phyloP scores from a whole-genome alignment of 2,329 filamentous ascomycete genomes.

The Calonectria pseudoreteaudii region DNA sequence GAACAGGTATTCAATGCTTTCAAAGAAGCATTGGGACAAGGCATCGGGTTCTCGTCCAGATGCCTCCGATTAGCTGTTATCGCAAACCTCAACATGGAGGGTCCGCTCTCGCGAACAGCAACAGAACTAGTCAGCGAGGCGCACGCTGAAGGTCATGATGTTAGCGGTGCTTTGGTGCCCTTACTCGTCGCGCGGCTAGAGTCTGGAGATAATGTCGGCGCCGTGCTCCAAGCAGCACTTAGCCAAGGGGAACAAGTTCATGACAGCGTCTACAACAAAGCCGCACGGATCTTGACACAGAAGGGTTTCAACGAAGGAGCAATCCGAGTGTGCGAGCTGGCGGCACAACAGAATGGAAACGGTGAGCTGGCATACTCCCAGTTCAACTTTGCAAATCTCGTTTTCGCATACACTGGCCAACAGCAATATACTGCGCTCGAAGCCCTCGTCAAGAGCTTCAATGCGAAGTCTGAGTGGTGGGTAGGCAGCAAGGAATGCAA shows the following conservation, averaged over 20 bases:
- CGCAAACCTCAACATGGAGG: conserved; percentile 52
- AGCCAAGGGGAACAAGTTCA: conserved; percentile 46
- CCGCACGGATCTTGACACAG: conserved; percentile 45
- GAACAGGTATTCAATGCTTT: conserved; percentile 53
- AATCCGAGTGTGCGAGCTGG: conserved; percentile 49
- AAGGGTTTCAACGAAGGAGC: conserved; percentile 46
- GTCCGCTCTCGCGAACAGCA: conserved; percentile 46
- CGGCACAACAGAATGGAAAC: conserved; percentile 51
- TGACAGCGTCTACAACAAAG: conserved; percentile 52
- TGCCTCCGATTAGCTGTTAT: conserved; percentile 62
- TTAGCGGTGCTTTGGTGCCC: conserved; percentile 53
- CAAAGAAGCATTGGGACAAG: conserved; percentile 36
- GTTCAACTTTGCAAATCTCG: conserved; percentile 53
- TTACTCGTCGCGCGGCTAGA: conserved; percentile 54
- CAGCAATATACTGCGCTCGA: conserved; percentile 47
- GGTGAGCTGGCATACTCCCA: conserved; percentile 51
- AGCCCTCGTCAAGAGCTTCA: conserved; percentile 47
- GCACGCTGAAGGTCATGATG: conserved; percentile 54
- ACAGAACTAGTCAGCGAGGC: conserved; percentile 54
- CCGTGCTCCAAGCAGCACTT: conserved; percentile 44
- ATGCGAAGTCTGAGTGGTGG: conserved; percentile 49
- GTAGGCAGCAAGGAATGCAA: conserved; percentile 52
- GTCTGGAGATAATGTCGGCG: conserved; percentile 42
- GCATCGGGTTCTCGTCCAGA: conserved; percentile 51
- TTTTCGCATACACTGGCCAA: conserved; percentile 49